Evolutionary conservation across 1,284 basidiomycete species (phyloP).

Genomic region (Kalmanozyma brasiliensis): DNA sequence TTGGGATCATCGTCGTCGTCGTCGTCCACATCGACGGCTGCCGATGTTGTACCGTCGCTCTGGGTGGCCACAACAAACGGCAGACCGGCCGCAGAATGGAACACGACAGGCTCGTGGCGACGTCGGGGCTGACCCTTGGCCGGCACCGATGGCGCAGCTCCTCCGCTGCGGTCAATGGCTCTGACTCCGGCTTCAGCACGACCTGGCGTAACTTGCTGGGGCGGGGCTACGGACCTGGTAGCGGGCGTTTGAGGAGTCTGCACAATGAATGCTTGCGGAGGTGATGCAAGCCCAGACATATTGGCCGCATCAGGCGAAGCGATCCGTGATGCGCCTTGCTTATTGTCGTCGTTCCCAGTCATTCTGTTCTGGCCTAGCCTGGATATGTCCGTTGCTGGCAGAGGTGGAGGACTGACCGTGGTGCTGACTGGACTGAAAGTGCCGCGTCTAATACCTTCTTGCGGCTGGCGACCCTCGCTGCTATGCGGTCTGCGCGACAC

Average conservation of each 20-base stretch:
- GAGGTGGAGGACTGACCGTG: conserved; percentile 9
- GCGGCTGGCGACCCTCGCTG: conserved; percentile 41
- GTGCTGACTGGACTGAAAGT: conserved; percentile 3
- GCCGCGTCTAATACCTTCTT: conserved; percentile 12
- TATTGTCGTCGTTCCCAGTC: background rate
- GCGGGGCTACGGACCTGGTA: background rate
- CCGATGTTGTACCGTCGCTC: background rate
- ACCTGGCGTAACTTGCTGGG: background rate
- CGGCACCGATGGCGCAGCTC: conserved; percentile 12
- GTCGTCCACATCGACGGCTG: conserved; percentile 9
- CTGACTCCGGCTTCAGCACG: too few relatives aligned
- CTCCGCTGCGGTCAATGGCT: background rate
- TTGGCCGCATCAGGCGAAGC: background rate
- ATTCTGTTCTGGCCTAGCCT: conserved; percentile 11
- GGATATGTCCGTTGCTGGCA: conserved; percentile 12
- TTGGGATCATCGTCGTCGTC: conserved; percentile 38
- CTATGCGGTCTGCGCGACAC: conserved; percentile 41
- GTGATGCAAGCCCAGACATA: conserved; percentile 7
- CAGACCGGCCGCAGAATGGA: conserved; percentile 9
- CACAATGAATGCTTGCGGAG: background rate
- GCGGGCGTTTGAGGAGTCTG: background rate
- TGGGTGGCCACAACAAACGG: background rate
- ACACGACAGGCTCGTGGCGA: conserved; percentile 17
- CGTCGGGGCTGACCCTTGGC: conserved; percentile 23
- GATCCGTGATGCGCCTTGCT: background rate